phyloP scores from a whole-genome alignment of 345 rosid species.

The Lumnitzera racemosa region DNA sequence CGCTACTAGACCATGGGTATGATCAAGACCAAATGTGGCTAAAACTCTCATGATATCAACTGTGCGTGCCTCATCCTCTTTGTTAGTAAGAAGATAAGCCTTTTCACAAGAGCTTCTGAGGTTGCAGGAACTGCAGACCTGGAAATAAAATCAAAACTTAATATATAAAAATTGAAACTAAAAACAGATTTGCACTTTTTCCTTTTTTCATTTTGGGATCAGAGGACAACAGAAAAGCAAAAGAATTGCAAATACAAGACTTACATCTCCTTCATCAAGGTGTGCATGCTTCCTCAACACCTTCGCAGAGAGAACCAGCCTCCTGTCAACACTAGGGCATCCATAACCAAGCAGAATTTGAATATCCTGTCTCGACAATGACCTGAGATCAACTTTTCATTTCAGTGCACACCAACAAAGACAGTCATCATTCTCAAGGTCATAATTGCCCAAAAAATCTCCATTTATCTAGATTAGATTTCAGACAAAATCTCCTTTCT shows the following conservation, averaged over 20 bases:
- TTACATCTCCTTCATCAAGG: slow-evolving; percentile 99
- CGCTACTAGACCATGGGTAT: slow-evolving; percentile 38
- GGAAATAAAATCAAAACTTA: slow-evolving; percentile 14
- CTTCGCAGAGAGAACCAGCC: slow-evolving; percentile 80
- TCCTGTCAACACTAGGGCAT: slow-evolving; percentile 82
- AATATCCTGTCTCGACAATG: slow-evolving; percentile 74
- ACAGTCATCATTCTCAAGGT: neutral
- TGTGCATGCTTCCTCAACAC: slow-evolving; percentile 82
- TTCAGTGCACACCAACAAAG: slow-evolving; percentile 16
- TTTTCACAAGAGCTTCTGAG: slow-evolving; percentile 82
- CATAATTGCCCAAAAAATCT: neutral
- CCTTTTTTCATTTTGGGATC: too few relatives aligned
- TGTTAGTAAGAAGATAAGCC: slow-evolving; percentile 77
- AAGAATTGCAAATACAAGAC: slow-evolving; percentile 16
- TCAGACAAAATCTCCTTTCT: too few relatives aligned
- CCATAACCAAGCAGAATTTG: slow-evolving; percentile 87
- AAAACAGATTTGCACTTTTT: neutral
- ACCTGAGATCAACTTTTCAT: slow-evolving; percentile 47
- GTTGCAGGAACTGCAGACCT: slow-evolving; percentile 96
- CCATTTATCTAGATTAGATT: too few relatives aligned
- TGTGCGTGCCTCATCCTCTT: slow-evolving; percentile 93
- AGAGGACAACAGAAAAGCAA: neutral
- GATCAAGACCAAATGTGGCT: slow-evolving; percentile 69
- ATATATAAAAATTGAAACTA: neutral
- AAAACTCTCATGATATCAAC: slow-evolving; percentile 81